Evolutionary conservation across 306 rosid genomes (phyloP).

Genomic region (Medicago ruthenica): DNA sequence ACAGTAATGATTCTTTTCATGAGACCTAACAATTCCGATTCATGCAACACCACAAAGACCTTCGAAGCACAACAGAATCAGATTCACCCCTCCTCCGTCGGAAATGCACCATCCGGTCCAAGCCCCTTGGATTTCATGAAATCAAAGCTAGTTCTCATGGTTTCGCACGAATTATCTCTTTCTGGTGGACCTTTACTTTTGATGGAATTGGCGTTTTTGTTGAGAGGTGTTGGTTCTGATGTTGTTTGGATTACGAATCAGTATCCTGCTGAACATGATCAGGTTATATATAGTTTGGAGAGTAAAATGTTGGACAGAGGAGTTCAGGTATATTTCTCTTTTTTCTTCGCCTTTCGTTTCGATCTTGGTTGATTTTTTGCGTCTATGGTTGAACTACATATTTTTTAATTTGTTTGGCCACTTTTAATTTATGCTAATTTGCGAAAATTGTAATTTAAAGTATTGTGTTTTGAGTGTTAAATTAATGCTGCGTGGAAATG

Average conservation of each 20-base stretch:
- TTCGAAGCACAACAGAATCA: slow-evolving; percentile 41
- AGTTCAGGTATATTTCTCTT: slow-evolving; percentile 59
- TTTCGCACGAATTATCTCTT: slow-evolving; percentile 79
- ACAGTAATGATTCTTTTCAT: slow-evolving; percentile 63
- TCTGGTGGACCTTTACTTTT: slow-evolving; percentile 84
- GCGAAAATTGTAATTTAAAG: no score
- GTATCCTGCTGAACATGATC: slow-evolving; percentile 57
- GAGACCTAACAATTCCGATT: slow-evolving; percentile 58
- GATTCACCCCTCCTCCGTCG: slow-evolving; percentile 45
- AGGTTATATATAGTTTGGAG: slow-evolving; percentile 71
- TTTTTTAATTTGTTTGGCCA: no score
- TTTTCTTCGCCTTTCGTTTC: not conserved
- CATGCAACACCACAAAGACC: slow-evolving; percentile 47
- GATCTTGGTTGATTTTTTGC: not conserved
- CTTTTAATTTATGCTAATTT: no score
- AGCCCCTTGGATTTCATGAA: slow-evolving; percentile 75
- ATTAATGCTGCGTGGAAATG: not conserved
- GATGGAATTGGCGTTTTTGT: slow-evolving; percentile 81
- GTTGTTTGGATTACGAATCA: slow-evolving; percentile 83
- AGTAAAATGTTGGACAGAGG: slow-evolving; percentile 80
- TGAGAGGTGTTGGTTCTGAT: slow-evolving; percentile 75
- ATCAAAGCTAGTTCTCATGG: slow-evolving; percentile 78
- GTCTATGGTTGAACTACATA: no score
- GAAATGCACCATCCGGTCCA: slow-evolving; percentile 34
- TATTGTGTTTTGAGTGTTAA: not conserved